Evolutionary conservation across 495 filamentous ascomycete genomes (phyloP), one percentile per base, ranked within the genome.

Genomic region (Aspergillus carlsbadensis): DNA sequence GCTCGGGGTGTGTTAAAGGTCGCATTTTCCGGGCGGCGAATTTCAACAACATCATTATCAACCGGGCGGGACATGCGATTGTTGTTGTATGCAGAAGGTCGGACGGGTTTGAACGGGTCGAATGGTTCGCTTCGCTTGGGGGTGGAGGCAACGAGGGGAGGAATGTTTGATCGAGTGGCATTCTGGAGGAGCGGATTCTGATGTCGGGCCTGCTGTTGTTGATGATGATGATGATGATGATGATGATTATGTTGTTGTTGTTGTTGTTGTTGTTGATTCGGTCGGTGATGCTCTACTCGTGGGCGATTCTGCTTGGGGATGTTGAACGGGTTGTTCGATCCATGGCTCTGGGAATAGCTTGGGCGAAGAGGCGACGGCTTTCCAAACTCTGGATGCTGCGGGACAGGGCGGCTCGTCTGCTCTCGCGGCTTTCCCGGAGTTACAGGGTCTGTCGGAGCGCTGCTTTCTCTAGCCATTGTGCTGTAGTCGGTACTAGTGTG

Each of bases 361-460:
- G 74, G 77, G 56, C 84, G 67, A 58, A 78, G 63, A 29, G 75
- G 72, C n/a, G 75, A 85, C 2, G 83, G 70, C 58, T 81, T 81
- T 24, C 84, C 84, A 59, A 87, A 87, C 62, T 87, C 79, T 35
- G 81, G 79, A 36, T 79, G 66, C 3, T 70, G 62, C 17, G 63
- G 51, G 26, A 64, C 36, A 8, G 65, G 43, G 20, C 66, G 62
- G 44, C n/a, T 70, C 62, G 26, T 69, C 64, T 52, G 39, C 40
- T 48, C 56, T 22, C 22, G 68, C 64, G 67, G 65, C 29, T 61
- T 68, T 31, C 59, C 59, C 35, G 72, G 71, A 22, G 70, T 73
- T 33, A 65, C 55, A n/a, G 66, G 60, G 33, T 71, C 69, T 21
- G 48, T 53, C 13, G 75, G 73, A 17, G 71, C 70, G 44, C 61